phyloP scores from a whole-genome alignment of 192 early-diverging fungal species.

The Lunasporangiospora selenospora region DNA sequence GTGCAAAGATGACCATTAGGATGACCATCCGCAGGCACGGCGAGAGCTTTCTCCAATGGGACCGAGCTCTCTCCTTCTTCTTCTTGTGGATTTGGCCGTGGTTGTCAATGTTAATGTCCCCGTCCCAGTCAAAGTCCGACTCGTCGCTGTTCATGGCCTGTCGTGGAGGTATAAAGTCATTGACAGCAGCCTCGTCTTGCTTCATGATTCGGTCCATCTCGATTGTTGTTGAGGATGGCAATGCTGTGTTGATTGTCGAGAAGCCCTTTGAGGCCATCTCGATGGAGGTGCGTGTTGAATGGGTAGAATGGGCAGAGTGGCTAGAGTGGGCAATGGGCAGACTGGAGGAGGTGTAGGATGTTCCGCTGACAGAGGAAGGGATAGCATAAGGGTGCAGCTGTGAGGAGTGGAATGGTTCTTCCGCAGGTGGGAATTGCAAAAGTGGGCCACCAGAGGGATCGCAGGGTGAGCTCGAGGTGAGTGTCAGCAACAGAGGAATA shows the following conservation, averaged over 20 bases:
- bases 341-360: no score
- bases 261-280: no score
- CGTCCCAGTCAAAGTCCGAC: slow-evolving; percentile 49
- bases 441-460: slow-evolving; percentile 22
- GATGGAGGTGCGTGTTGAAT: neutral
- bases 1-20: slow-evolving; percentile 59
- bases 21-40: slow-evolving; percentile 57
- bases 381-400: slow-evolving; percentile 42
- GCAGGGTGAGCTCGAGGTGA: slow-evolving; percentile 42
- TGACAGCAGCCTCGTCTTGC: slow-evolving; percentile 23
- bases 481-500: slow-evolving; percentile 41
- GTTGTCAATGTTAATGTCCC: slow-evolving; percentile 39
- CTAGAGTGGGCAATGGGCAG: no score
- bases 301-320: neutral
- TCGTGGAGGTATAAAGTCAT: slow-evolving; percentile 33
- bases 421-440: slow-evolving; percentile 24
- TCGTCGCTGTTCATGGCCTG: slow-evolving; percentile 42
- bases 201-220: slow-evolving; percentile 46
- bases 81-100: slow-evolving; percentile 24
- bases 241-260: no score
- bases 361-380: slow-evolving; percentile 1
- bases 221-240: slow-evolving; percentile 26
- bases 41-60: slow-evolving; percentile 61
- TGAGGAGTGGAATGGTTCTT: slow-evolving; percentile 9
- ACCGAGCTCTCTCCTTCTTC: slow-evolving; percentile 15